Percentiles rank a stretch among this genome's conserved stretches.
These are phyloP conservation scores for Erythrophleum ivorense DNA, from an alignment of 331 rosid species.

Conservation along the genomic window DNA sequence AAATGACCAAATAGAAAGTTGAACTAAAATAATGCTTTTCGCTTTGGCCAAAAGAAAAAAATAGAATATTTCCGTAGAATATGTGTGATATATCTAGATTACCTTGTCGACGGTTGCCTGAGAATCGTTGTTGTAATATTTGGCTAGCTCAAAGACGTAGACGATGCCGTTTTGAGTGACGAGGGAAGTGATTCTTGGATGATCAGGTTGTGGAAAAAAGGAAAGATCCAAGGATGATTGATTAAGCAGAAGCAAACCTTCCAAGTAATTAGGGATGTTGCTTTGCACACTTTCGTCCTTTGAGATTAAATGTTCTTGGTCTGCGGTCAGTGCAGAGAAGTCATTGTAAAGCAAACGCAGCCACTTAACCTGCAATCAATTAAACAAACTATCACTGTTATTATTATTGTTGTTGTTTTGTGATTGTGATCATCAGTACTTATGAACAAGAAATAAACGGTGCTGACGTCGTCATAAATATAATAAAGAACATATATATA, in stretches of 20 bases:
- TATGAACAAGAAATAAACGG: too few species aligned
- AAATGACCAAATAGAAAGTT: too few species aligned
- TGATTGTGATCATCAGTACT: too few species aligned
- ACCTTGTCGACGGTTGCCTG: conserved; percentile 52
- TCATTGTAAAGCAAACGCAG: conserved; percentile 69
- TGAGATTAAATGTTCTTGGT: conserved; percentile 77
- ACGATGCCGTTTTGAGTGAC: conserved; percentile 53
- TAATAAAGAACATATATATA: too few species aligned
- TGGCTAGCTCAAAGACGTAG: conserved; percentile 72
- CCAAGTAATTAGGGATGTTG: conserved; percentile 62
- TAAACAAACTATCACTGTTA: neutral
- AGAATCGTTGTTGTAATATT: conserved; percentile 58
- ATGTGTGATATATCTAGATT: neutral
- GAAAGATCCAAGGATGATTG: conserved; percentile 67
- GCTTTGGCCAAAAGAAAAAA: too few species aligned
- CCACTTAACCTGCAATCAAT: conserved; percentile 74
- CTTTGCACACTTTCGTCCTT: conserved; percentile 47
- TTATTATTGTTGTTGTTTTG: too few species aligned
- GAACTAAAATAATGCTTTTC: too few species aligned
- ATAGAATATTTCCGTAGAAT: too few species aligned
- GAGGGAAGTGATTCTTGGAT: conserved; percentile 48
- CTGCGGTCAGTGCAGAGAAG: conserved; percentile 62
- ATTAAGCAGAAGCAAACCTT: conserved; percentile 71
- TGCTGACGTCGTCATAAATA: too few species aligned
- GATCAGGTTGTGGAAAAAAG: conserved; percentile 60